phyloP scores from a whole-genome alignment of 345 rosid genomes.

The Aquilaria sinensis region DNA sequence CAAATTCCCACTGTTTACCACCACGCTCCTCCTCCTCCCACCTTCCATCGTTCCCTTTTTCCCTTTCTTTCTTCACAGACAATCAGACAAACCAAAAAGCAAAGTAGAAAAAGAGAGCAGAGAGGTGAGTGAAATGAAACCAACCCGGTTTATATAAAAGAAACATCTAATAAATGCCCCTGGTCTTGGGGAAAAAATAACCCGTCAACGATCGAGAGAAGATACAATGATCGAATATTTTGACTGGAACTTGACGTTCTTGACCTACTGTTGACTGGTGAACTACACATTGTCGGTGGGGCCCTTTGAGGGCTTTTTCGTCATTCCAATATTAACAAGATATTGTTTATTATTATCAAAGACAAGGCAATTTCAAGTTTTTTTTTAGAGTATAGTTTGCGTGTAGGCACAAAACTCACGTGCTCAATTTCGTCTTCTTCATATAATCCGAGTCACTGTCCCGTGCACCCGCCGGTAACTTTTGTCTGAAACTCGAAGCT shows the following conservation, averaged over 20 bases:
- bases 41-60: constrained; percentile 27
- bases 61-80: no score
- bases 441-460: no score
- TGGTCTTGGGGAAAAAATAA: constrained; percentile 4
- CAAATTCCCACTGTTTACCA: constrained; percentile 24
- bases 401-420: no score
- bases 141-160: not conserved
- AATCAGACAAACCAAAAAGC: no score
- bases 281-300: constrained; percentile 34
- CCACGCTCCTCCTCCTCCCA: constrained; percentile 10
- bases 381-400: no score
- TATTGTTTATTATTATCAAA: not conserved
- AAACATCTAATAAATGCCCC: not conserved
- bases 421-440: no score
- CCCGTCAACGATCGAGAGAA: not conserved
- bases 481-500: no score
- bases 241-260: constrained; percentile 22
- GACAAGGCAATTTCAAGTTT: no score
- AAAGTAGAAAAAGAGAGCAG: no score
- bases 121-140: no score
- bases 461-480: no score
- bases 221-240: not conserved
- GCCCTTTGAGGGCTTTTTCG: constrained; percentile 49
- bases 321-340: not conserved
- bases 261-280: constrained; percentile 14